Base-by-base conservation (phyloP, 768 basidiomycete species). In the Termitomyces sp. region DNA sequence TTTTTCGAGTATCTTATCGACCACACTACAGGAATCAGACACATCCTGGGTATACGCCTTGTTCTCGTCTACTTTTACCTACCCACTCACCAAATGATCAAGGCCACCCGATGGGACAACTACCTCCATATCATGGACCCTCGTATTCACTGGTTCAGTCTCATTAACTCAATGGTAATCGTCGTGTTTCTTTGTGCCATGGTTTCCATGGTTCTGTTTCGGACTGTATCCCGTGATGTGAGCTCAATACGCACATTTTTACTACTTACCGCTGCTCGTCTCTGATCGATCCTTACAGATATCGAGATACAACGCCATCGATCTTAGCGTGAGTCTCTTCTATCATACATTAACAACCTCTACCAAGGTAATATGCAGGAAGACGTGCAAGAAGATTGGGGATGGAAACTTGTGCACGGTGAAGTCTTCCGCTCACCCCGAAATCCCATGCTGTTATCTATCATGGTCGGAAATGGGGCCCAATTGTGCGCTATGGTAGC, bases 371-470 rank as follows among this genome's bases (percentile, higher is more conserved):
- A 57, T 50, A 20, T 59, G 63, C 48, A 93, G 91, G 94, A 96
- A 68, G 94, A 96, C 67, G 91, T 97, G 2, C 93, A 95, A 72
- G 96, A 98, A 75, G 96, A 98, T 66, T 96, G 89, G 83, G 96
- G 96, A 2, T 98, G 96, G 96, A 98, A 98, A 69, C 83, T 98
- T 18, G 87, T 98, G 26, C 94, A 97, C 65, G 95, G 94, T 23
- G 96, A 98, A 73, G 92, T 98, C 18, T 98, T 98, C 79, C 84
- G 96, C 23, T 77, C 87, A 1, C 96, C 96, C 1, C 74, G 75
- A 48, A 81, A 87, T 55, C 85, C 93, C 0, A 84, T 95, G 80
- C 63, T 88, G 8, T 75, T 98, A 8, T 87, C 93, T 3, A 82
- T 94, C 40, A 81, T 95, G 73, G 86, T 90, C n/a, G 96, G 96